Base-by-base conservation (phyloP, 2,329 filamentous ascomycete genomes). In the Colletotrichum coccodes region DNA sequence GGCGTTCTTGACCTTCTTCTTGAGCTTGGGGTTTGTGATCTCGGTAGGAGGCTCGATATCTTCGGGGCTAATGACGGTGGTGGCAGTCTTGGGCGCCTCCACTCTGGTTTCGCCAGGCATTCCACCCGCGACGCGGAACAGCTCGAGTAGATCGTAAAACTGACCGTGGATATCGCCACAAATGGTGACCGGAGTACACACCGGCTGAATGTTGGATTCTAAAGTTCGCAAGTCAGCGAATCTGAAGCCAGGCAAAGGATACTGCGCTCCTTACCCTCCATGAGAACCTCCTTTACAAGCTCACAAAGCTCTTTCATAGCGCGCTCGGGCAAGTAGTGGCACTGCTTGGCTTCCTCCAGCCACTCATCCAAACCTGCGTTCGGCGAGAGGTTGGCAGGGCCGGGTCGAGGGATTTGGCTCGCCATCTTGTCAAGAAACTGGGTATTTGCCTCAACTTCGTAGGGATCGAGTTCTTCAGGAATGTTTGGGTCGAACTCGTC, bases 121-220 rank as follows among this genome's bases (percentile, higher is more conserved):
- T 72, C 96, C 96, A 70, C 96, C 96, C 53, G 95, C 94, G 46
- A 99, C 95, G 61, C 95, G 92, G 82, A 99, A 99, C 57, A 99
- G 90, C 84, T 99, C 96, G 70, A 98, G 90, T 11, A 99, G 87
- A 80, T 99, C 96, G 83, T 99, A 98, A 81, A 98, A 98, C 83
- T 99, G 96, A 75, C 96, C 96, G 82, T 99, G 96, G 71, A 99
- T 98, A 79, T 99, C 96, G 78, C 96, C 96, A 77, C 96, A 98
- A 71, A 99, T 92, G 6, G 96, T 99, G 71, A 99, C 96, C 7
- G 96, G 96, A 0, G 96, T 97, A 61, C 92, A 90, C 23, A 99
- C 95, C n/a, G 96, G 96, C 80, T 98, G 96, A 68, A 99, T 98
- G 79, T 99, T 99, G 72, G 95, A 98, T 83, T 99, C 96, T 97